Conservation (phyloP, 352 stramenopile species). For the Bremia lactucae region DNA sequence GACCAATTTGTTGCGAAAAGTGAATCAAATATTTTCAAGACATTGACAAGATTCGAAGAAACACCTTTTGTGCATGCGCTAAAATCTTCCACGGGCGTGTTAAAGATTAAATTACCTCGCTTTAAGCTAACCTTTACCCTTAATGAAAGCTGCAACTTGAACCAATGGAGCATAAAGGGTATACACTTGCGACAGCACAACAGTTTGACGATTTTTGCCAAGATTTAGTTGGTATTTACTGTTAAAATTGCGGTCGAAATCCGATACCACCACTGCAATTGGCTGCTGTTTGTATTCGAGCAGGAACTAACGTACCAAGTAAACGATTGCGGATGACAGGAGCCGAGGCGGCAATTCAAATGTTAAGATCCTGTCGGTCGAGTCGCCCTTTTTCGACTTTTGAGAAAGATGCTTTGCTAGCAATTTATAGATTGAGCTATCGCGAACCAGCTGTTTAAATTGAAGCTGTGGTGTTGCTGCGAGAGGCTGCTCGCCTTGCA, state of each 20-base stretch:
- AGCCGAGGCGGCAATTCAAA: conserved; percentile 28
- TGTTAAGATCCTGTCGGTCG: conserved; percentile 28
- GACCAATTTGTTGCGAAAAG: conserved; percentile 16
- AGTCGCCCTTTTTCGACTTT: conserved; percentile 19
- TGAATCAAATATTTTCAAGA: background rate
- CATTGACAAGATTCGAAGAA: conserved; percentile 40
- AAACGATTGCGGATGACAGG: conserved; percentile 34
- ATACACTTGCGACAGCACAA: conserved; percentile 22
- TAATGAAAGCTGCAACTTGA: conserved; percentile 11
- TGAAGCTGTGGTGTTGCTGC: conserved; percentile 16
- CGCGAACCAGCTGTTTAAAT: conserved; percentile 34
- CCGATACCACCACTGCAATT: conserved; percentile 24
- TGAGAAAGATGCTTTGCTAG: conserved; percentile 16
- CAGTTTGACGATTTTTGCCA: conserved; percentile 35
- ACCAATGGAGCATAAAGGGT: conserved; percentile 35
- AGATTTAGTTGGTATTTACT: conserved; percentile 34
- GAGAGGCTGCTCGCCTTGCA: conserved; percentile 17
- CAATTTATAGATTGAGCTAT: conserved; percentile 24
- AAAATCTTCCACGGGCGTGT: background rate
- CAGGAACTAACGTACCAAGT: conserved; percentile 19
- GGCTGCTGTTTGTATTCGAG: conserved; percentile 24
- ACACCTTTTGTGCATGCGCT: conserved; percentile 26
- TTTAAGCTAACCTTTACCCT: conserved; percentile 36
- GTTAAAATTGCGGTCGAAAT: conserved; percentile 10
- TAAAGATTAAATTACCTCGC: conserved; percentile 35